A percentile compares a stretch with the other conserved stretches of the same genome.
Conservation (phyloP, 352 stramenopile species). For the Globisporangium lucens region DNA sequence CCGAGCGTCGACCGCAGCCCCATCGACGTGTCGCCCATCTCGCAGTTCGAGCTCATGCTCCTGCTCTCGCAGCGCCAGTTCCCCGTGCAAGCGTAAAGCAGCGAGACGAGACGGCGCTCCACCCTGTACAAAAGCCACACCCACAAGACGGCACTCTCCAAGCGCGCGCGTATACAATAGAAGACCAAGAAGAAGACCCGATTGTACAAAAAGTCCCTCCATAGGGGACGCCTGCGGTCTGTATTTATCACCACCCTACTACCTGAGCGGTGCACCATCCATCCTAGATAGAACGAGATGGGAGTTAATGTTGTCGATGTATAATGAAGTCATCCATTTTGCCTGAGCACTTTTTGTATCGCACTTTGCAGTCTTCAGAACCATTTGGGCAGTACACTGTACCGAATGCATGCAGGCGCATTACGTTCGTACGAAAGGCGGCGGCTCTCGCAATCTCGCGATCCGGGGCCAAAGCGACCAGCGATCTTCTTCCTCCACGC, state of each 20-base stretch:
- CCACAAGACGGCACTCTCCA: conserved; percentile 13
- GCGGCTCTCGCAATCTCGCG: not conserved
- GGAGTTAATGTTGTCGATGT: conserved; percentile 8
- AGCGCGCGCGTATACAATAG: conserved; percentile 13
- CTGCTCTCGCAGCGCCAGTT: conserved; percentile 77
- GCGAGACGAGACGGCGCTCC: not conserved
- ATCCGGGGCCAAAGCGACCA: not conserved
- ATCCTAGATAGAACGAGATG: conserved; percentile 2
- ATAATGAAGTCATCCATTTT: conserved; percentile 5
- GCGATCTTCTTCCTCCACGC: not conserved
- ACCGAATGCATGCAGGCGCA: not conserved
- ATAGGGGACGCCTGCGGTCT: conserved; percentile 3
- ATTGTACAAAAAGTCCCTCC: not conserved
- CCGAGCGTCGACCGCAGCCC: conserved; percentile 64
- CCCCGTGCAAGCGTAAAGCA: conserved; percentile 36
- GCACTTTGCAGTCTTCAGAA: not conserved
- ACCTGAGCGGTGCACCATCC: not conserved
- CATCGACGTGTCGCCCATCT: conserved; percentile 75
- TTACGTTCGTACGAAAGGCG: not conserved
- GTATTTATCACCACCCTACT: conserved; percentile 13
- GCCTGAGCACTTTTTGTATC: not conserved
- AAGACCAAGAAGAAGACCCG: conserved; percentile 6
- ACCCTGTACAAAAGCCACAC: conserved; percentile 2
- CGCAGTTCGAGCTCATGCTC: conserved; percentile 67
- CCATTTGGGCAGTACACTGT: not conserved